Evolutionary conservation across 2,329 filamentous ascomycete species (phyloP), one percentile per base, ranked within the genome.

Genomic region (Pezicula neosporulosa): DNA sequence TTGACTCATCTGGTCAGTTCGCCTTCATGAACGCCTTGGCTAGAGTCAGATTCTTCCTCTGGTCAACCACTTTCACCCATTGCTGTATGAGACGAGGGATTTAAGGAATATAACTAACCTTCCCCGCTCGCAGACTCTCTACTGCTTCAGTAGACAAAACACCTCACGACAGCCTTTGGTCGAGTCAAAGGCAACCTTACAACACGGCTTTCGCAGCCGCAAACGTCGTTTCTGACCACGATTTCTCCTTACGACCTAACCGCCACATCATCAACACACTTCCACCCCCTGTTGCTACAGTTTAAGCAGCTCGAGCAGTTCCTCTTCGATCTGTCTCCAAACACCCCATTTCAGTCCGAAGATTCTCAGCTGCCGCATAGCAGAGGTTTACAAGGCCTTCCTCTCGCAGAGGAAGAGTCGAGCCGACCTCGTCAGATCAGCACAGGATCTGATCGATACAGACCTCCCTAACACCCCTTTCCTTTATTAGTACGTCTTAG

Each of bases 391-490:
- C 82, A 86, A 89, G 88, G 92, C 96, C 93, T 97, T 97, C 93
- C 92, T 96, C 93, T 94, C 78, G 79, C 78, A 75, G 93, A 92
- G 94, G 94, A 93, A 95, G 94, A 94, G 90, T 96, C 91, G 89
- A 90, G 88, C 87, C 93, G 90, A 87, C 90, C 89, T 90, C 88
- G 90, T 87, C 89, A 89, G 84, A 85, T 86, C 82, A 86, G 80
- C 81, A 81, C 89, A 82, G 90, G 87, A 86, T 87, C 90, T 82
- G 89, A 90, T 80, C 88, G 87, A 77, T 96, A 92, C 78, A 87
- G 90, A 83, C 94, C 94, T 75, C 94, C 94, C 72, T 97, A 97
- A 91, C 77, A 86, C 71, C 63, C 60, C 66, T 66, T 64, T 54
- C 55, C 53, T 60, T 52, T 51, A 60, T 46, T 57, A 57, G 56